Evolutionary conservation across 2,329 filamentous ascomycete species (phyloP).

Genomic region (Colletotrichum viniferum): DNA sequence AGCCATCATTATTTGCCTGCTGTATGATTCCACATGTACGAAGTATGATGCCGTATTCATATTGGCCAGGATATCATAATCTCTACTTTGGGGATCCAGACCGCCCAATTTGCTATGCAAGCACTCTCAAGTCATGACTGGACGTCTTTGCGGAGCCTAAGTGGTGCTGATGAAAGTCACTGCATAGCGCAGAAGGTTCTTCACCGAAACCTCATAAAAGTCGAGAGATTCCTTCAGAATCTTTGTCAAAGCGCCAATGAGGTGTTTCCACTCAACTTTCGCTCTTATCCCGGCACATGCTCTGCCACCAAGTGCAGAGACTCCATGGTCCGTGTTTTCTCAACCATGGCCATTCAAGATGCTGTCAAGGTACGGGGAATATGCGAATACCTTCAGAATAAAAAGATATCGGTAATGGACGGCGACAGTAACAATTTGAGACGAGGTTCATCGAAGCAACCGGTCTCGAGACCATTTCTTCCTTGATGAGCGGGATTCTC

Average conservation of each 20-base stretch:
- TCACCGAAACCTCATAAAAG: rapidly evolving
- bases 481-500: not conserved
- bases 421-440: rapidly evolving
- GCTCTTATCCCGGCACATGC: rapidly evolving
- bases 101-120: rapidly evolving
- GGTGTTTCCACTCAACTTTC: too few relatives aligned
- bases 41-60: not conserved
- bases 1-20: not conserved
- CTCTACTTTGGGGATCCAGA: too few relatives aligned
- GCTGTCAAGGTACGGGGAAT: rapidly evolving
- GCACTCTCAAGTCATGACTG: not conserved
- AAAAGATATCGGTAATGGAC: not conserved
- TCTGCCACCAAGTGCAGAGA: rapidly evolving
- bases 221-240: rapidly evolving
- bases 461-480: rapidly evolving
- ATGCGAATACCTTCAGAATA: not conserved
- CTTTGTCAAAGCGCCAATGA: not conserved
- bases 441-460: not conserved
- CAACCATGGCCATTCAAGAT: not conserved
- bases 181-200: rapidly evolving
- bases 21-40: rapidly evolving
- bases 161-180: not conserved
- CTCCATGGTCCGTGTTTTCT: not conserved
- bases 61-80: not conserved
- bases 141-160: not conserved